Evolutionary conservation across 306 rosid species (phyloP).

Genomic region (Comarum palustre): DNA sequence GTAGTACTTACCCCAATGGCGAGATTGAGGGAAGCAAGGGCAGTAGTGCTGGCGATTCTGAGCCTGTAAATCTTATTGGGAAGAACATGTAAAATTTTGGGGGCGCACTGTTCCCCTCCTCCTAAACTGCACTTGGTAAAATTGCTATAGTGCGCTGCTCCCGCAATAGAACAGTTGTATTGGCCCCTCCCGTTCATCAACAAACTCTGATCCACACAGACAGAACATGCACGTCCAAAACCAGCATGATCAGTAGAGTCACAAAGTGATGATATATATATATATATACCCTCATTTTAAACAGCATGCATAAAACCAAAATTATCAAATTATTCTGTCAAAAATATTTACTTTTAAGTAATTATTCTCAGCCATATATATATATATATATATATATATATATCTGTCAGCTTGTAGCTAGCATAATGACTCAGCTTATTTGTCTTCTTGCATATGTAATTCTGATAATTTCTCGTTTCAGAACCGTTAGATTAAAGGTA

Average conservation of each 20-base stretch:
- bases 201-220: slow-evolving; percentile 41
- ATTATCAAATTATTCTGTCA: neutral
- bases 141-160: slow-evolving; percentile 19
- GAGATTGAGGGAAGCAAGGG: slow-evolving; percentile 76
- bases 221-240: too few relatives aligned
- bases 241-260: too few relatives aligned
- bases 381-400: too few relatives aligned
- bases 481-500: neutral
- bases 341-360: neutral
- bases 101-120: slow-evolving; percentile 77
- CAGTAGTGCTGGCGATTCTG: slow-evolving; percentile 65
- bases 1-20: slow-evolving; percentile 59
- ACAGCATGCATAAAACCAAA: neutral
- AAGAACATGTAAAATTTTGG: slow-evolving; percentile 44
- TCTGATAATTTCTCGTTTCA: neutral
- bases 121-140: slow-evolving; percentile 36
- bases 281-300: neutral
- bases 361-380: neutral
- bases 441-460: neutral
- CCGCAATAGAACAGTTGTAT: slow-evolving; percentile 63
- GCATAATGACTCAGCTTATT: neutral
- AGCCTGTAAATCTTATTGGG: slow-evolving; percentile 66
- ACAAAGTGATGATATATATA: too few relatives aligned
- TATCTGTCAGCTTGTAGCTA: neutral
- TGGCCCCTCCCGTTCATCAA: slow-evolving; percentile 82